Evolutionary conservation across 1,139 yeast species (phyloP).

Genomic region (Groenewaldozyma auringiensis): DNA sequence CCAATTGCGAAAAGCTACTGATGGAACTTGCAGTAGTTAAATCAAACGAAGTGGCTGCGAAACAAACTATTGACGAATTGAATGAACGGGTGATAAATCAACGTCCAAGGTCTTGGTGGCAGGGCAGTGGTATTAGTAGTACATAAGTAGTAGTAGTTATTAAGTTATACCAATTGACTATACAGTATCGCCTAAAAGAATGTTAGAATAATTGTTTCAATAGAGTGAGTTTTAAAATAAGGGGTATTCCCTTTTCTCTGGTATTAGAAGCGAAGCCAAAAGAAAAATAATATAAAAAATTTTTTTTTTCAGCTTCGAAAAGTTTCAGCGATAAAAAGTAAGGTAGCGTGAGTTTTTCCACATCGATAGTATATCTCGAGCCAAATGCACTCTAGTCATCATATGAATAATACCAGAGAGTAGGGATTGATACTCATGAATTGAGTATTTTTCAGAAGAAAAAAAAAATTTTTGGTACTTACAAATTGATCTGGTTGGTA

Average conservation of each 20-base stretch:
- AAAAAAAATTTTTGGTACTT: too few species aligned
- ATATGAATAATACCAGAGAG: slow-evolving; percentile 25
- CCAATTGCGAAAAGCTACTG: slow-evolving; percentile 25
- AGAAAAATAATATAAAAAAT: too few species aligned
- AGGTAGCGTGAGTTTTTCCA: slow-evolving; percentile 93
- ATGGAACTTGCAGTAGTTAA: slow-evolving; percentile 28
- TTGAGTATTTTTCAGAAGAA: too few species aligned
- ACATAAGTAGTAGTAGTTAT: not conserved
- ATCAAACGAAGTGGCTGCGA: slow-evolving; percentile 28
- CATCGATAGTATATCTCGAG: slow-evolving; percentile 80
- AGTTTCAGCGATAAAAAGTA: slow-evolving; percentile 33
- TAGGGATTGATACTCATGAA: slow-evolving; percentile 2
- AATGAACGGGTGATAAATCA: slow-evolving; percentile 18
- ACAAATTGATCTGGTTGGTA: slow-evolving; percentile 3
- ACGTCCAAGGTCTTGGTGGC: not conserved
- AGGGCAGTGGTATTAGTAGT: not conserved
- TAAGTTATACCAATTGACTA: not conserved
- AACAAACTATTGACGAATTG: slow-evolving; percentile 28
- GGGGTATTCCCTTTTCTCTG: too few species aligned
- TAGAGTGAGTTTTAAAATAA: too few species aligned
- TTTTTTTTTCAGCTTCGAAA: too few species aligned
- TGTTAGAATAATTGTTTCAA: not conserved
- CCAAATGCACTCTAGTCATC: slow-evolving; percentile 95
- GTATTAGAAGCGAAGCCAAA: too few species aligned
- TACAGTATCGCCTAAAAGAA: not conserved